These are phyloP conservation scores for Westerdykella ornata DNA, from an alignment of 2,329 filamentous ascomycete genomes.

Conservation along the genomic window DNA sequence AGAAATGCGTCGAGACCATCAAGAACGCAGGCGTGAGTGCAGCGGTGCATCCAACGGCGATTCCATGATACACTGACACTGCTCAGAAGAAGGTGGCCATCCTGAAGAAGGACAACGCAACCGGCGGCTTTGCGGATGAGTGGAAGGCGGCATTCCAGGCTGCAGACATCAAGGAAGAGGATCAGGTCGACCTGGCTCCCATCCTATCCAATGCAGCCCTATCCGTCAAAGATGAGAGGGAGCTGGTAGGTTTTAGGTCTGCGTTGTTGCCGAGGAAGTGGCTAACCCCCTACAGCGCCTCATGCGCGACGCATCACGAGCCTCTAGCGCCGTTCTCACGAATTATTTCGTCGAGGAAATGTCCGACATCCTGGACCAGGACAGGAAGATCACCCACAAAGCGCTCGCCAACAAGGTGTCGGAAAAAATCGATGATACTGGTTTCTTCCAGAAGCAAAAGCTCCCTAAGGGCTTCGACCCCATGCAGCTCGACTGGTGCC, in stretches of 20 bases:
- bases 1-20: constrained; percentile 76
- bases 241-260: constrained; percentile 54
- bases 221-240: constrained; percentile 89
- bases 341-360: constrained; percentile 98
- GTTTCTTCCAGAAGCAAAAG: constrained; percentile 86
- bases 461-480: constrained; percentile 82
- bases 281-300: constrained; percentile 51
- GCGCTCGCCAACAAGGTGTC: constrained; percentile 80
- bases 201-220: constrained; percentile 80
- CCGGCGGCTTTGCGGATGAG: constrained; percentile 87
- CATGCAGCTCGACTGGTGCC: constrained; percentile 85
- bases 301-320: constrained; percentile 89
- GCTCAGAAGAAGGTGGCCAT: constrained; percentile 79
- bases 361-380: constrained; percentile 89
- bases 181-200: constrained; percentile 77
- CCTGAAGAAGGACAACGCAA: constrained; percentile 74
- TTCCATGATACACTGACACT: constrained; percentile 5
- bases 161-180: constrained; percentile 68
- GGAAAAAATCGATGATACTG: constrained; percentile 83
- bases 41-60: not conserved
- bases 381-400: constrained; percentile 94
- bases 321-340: constrained; percentile 89
- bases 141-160: constrained; percentile 81
- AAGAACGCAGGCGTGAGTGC: constrained; percentile 73
- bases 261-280: not conserved